phyloP scores from a whole-genome alignment of 768 basidiomycete genomes.

The Trametes sanguinea region DNA sequence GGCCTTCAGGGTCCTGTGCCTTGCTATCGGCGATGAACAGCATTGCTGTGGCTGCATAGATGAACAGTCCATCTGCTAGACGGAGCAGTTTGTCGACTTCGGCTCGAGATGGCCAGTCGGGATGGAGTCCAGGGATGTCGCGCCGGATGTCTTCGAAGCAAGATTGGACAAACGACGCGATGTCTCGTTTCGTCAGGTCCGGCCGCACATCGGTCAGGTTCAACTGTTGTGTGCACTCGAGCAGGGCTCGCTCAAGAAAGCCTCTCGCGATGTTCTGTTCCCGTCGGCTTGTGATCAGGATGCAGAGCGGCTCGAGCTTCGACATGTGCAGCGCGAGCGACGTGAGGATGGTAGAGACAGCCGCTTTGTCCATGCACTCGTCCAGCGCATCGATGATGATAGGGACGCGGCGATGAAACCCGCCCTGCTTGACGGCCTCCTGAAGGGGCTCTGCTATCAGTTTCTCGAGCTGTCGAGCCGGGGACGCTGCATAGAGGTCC shows the following conservation, averaged over 20 bases:
- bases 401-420: not conserved
- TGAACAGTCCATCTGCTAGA: constrained; percentile 19
- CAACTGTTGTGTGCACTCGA: not conserved
- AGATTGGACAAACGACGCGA: not conserved
- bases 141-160: not conserved
- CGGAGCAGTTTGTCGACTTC: not conserved
- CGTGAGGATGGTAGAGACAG: constrained; percentile 9
- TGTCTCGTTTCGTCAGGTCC: not conserved
- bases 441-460: constrained; percentile 16
- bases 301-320: constrained; percentile 4
- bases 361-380: constrained; percentile 16
- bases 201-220: not conserved
- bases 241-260: not conserved
- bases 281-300: constrained; percentile 22
- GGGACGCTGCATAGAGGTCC: not conserved
- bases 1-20: not conserved
- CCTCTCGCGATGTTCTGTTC: constrained; percentile 3
- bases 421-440: not conserved
- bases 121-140: not conserved
- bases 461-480: constrained; percentile 10
- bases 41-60: constrained; percentile 25
- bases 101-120: constrained; percentile 3
- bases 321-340: not conserved
- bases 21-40: constrained; percentile 21
- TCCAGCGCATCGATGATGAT: constrained; percentile 26